Conservation (phyloP, 768 basidiomycete species). For the Suillus hirtellus region DNA sequence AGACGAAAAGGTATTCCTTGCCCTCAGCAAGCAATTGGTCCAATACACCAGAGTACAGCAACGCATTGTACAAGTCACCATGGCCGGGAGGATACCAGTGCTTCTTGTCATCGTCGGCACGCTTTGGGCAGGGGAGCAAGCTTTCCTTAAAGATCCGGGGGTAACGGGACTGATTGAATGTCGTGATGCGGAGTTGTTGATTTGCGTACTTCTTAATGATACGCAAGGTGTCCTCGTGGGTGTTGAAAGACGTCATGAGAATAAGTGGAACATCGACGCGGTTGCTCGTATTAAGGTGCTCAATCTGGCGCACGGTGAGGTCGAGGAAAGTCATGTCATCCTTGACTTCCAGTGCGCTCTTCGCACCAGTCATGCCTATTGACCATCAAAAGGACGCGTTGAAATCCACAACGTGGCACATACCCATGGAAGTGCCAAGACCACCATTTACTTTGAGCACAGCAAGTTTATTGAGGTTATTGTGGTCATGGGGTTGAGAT, state of each 20-base stretch:
- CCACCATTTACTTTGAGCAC: constrained; percentile 81
- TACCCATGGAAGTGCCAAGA: constrained; percentile 66
- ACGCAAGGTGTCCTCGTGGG: constrained; percentile 73
- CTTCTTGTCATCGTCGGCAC: constrained; percentile 60
- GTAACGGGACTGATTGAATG: constrained; percentile 75
- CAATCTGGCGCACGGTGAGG: constrained; percentile 61
- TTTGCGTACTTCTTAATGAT: constrained; percentile 82
- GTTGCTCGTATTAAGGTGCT: constrained; percentile 65
- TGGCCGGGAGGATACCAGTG: constrained; percentile 80
- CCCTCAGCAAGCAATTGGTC: constrained; percentile 69
- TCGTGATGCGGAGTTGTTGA: constrained; percentile 72
- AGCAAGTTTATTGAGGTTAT: constrained; percentile 66
- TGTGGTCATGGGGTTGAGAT: constrained; percentile 42
- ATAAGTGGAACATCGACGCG: constrained; percentile 74
- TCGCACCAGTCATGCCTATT: constrained; percentile 59
- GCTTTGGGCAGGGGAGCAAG: constrained; percentile 61
- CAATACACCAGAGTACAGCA: constrained; percentile 70
- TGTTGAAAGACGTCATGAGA: constrained; percentile 84
- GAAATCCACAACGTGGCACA: constrained; percentile 8
- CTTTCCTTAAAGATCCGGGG: constrained; percentile 72
- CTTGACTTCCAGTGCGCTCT: constrained; percentile 74
- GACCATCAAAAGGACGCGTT: constrained; percentile 9
- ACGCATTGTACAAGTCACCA: constrained; percentile 73
- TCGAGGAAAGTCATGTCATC: constrained; percentile 74
- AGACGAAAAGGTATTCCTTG: constrained; percentile 79